Evolutionary conservation across 352 stramenopile species (phyloP).

Genomic region (Globisporangium okanoganense): DNA sequence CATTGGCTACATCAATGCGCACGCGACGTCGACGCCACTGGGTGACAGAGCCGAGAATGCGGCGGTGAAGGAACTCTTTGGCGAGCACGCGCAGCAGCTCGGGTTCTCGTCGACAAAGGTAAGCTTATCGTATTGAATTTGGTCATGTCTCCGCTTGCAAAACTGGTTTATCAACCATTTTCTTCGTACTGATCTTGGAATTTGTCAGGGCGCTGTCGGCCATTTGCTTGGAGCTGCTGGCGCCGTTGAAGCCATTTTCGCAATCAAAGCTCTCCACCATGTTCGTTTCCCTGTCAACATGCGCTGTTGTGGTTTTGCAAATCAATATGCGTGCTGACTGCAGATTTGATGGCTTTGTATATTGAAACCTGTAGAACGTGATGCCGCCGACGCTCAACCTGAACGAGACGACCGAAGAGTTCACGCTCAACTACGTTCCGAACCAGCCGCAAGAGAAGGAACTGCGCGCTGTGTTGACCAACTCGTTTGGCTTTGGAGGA

Average conservation of each 20-base stretch:
- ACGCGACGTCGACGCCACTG: constrained; percentile 97
- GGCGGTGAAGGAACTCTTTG: constrained; percentile 89
- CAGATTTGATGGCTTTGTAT: neutral
- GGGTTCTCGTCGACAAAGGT: constrained; percentile 85
- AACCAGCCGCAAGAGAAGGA: constrained; percentile 65
- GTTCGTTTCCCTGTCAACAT: constrained; percentile 26
- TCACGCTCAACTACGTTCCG: constrained; percentile 86
- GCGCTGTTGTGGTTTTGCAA: neutral
- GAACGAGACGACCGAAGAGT: constrained; percentile 55
- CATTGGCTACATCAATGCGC: constrained; percentile 97
- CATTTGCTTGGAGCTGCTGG: constrained; percentile 96
- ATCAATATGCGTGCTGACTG: neutral
- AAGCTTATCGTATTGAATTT: too few species aligned
- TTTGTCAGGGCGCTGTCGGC: constrained; percentile 83
- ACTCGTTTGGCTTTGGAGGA: constrained; percentile 98
- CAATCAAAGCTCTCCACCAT: constrained; percentile 90
- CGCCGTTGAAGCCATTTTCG: constrained; percentile 95
- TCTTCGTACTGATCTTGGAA: neutral
- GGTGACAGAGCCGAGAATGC: constrained; percentile 94
- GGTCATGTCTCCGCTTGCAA: neutral
- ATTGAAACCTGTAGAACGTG: constrained; percentile 44
- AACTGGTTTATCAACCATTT: neutral
- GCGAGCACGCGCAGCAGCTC: constrained; percentile 41
- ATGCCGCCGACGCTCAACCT: constrained; percentile 96
- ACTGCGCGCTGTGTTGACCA: constrained; percentile 85